Base-by-base conservation (phyloP, 179 eudicot species). In the Nepenthes alata region DNA sequence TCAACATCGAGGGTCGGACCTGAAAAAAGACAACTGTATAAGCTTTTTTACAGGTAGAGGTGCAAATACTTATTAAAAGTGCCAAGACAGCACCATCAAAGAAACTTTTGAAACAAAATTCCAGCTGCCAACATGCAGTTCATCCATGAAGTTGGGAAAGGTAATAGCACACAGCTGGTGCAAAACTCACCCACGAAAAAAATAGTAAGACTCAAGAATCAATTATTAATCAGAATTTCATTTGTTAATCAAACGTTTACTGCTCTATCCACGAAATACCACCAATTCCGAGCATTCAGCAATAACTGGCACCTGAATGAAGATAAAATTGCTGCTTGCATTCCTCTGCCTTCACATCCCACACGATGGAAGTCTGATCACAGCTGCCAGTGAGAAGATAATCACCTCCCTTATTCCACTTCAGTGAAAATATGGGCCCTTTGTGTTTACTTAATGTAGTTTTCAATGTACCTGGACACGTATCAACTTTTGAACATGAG, bases 1-100 rank as follows among this genome's bases (percentile, higher is more conserved):
- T 90, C 99, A 70, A 87, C 99, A 77, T 94, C 97, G 41, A 94
- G 89, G n/a, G 91, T 75, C 67, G 99, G 95, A 69, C 87, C 99
- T 94, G 77, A 57, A 13, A 53, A 53, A 60, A 66, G 66, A 65
- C 67, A 59, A 45, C 36, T 44, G 12, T 7, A 4, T 41, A 41
- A 7, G 5, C 45, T 41, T 25, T 25, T 25, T 25, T 25, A 25
- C 25, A 25, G 25, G 25, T 25, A 25, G 25, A 25, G 25, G 25
- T 25, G 25, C 25, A 25, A 25, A 25, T 25, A 25, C 25, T 25
- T 25, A 25, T 25, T 25, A 25, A 25, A 25, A 25, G 25, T 0
- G 25, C 25, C 25, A 25, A 25, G 25, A 25, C 25, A 25, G 25
- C 25, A 25, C 25, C 25, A 25, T 25, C 25, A 25, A 25, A 25